Evolutionary conservation across 2,329 filamentous ascomycete genomes (phyloP).

Genomic region (Stemphylium vesicarium): DNA sequence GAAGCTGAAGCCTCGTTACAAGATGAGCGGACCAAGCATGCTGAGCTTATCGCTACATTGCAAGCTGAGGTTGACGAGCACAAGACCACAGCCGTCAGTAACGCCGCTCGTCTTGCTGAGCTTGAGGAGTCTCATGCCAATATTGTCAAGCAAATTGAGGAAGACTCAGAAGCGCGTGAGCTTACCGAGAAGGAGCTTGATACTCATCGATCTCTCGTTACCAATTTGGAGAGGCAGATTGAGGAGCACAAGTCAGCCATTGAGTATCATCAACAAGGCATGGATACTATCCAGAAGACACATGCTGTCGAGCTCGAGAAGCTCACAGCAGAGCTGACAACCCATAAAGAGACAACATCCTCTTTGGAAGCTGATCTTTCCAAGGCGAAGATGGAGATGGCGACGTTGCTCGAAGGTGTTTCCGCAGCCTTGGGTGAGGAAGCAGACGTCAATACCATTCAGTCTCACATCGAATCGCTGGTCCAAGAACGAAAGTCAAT

Average conservation of each 20-base stretch:
- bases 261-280: slow-evolving; percentile 60
- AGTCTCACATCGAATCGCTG: slow-evolving; percentile 52
- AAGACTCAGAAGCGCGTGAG: slow-evolving; percentile 67
- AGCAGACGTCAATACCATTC: slow-evolving; percentile 52
- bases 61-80: slow-evolving; percentile 82
- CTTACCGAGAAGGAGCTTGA: slow-evolving; percentile 59
- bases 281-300: slow-evolving; percentile 60
- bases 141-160: slow-evolving; percentile 71
- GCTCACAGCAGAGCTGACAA: slow-evolving; percentile 42
- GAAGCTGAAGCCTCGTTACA: slow-evolving; percentile 45
- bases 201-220: slow-evolving; percentile 59
- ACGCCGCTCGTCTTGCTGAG: slow-evolving; percentile 72
- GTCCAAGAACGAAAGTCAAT: slow-evolving; percentile 56
- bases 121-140: slow-evolving; percentile 75
- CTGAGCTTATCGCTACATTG: slow-evolving; percentile 63
- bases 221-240: slow-evolving; percentile 64
- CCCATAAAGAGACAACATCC: slow-evolving; percentile 40
- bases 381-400: slow-evolving; percentile 64
- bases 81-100: slow-evolving; percentile 72
- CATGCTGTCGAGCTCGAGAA: slow-evolving; percentile 63
- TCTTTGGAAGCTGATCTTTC: slow-evolving; percentile 63
- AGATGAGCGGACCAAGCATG: slow-evolving; percentile 52
- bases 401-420: slow-evolving; percentile 67
- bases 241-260: slow-evolving; percentile 62
- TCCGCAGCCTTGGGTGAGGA: slow-evolving; percentile 70